phyloP scores from a whole-genome alignment of 2,329 filamentous ascomycete species.

The Talaromyces sp. region DNA sequence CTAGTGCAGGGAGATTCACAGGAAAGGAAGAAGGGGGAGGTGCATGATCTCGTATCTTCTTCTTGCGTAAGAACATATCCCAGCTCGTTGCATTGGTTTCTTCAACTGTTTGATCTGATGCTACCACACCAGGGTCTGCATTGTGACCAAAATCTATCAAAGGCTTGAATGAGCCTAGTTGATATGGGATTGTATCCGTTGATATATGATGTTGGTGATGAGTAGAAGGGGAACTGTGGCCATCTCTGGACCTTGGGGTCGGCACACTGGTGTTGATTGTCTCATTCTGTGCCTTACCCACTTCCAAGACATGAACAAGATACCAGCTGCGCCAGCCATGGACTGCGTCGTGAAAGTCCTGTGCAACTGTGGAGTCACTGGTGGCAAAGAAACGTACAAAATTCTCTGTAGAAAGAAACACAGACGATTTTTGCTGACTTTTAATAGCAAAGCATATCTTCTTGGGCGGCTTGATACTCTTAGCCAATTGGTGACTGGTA shows the following conservation, averaged over 20 bases:
- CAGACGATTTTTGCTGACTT: constrained; percentile 79
- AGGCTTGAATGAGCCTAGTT: constrained; percentile 63
- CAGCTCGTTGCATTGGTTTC: constrained; percentile 12
- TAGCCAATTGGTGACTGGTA: constrained; percentile 61
- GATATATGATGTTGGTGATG: constrained; percentile 16
- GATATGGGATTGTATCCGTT: constrained; percentile 43
- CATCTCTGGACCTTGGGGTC: constrained; percentile 21
- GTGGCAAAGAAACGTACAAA: constrained; percentile 91
- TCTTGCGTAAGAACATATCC: constrained; percentile 26
- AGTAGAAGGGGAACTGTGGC: constrained; percentile 18
- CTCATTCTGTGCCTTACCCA: constrained; percentile 40
- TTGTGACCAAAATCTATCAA: constrained; percentile 60
- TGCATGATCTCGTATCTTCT: constrained; percentile 25
- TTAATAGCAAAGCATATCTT: constrained; percentile 83
- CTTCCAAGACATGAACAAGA: constrained; percentile 65
- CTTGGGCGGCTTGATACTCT: constrained; percentile 75
- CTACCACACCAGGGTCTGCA: constrained; percentile 41
- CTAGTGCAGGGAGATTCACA: constrained; percentile 22
- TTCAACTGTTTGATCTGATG: background rate
- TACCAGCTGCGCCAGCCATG: constrained; percentile 92
- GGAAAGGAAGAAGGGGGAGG: constrained; percentile 29
- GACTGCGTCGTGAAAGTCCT: constrained; percentile 64
- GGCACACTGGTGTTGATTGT: background rate
- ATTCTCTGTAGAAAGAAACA: constrained; percentile 76
- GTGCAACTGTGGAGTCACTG: constrained; percentile 62